These are phyloP conservation scores for Globisporangium parvum DNA, from an alignment of 352 stramenopile genomes.

Conservation along the genomic window DNA sequence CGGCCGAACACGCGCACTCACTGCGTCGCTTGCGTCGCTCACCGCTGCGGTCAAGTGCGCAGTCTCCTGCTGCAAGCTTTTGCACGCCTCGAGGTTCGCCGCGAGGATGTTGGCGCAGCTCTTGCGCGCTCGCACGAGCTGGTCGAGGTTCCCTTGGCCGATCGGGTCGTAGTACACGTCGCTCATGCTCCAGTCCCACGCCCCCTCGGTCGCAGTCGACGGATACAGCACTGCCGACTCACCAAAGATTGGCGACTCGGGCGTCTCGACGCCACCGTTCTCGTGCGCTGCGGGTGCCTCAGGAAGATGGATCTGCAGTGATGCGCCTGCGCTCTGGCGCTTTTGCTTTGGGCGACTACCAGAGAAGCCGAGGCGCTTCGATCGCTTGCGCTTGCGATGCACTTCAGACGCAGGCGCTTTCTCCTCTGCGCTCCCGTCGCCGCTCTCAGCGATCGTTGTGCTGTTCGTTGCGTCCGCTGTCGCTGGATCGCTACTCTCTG, in stretches of 20 bases:
- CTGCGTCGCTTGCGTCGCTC: constrained; percentile 28
- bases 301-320: constrained; percentile 20
- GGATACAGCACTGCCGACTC: constrained; percentile 39
- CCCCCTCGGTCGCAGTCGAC: constrained; percentile 21
- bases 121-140: constrained; percentile 41
- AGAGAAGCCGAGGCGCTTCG: constrained; percentile 35
- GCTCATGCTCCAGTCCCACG: constrained; percentile 64
- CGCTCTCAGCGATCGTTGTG: neutral
- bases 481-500: neutral
- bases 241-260: constrained; percentile 35
- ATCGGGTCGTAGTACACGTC: constrained; percentile 52
- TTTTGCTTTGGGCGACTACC: constrained; percentile 15
- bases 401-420: neutral
- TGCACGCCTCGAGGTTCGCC: constrained; percentile 28
- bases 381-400: constrained; percentile 34
- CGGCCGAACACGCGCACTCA: constrained; percentile 20
- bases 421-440: neutral
- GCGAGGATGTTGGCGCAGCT: constrained; percentile 49
- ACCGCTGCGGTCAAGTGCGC: constrained; percentile 39
- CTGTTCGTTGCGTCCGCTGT: neutral
- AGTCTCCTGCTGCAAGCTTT: constrained; percentile 20
- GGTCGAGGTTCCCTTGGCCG: constrained; percentile 42
- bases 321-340: constrained; percentile 9
- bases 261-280: constrained; percentile 11
- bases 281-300: constrained; percentile 14